phyloP scores from a whole-genome alignment of 139 green algal species.

The Chlamydomonas applanata region DNA sequence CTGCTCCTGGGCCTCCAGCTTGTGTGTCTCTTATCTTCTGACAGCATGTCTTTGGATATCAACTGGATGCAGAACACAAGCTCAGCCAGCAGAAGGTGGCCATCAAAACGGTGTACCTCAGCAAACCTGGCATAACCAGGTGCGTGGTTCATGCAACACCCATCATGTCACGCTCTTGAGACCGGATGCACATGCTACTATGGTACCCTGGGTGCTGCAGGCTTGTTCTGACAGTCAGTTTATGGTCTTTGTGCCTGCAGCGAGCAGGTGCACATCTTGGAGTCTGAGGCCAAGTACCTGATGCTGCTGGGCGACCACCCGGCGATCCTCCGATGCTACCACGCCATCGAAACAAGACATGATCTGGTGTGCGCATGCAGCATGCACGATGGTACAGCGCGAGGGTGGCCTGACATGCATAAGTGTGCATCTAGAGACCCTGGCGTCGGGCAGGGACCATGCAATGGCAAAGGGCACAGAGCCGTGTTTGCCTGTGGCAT shows the following conservation, averaged over 20 bases:
- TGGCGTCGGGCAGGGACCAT: too few species aligned
- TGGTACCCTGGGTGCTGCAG: too few species aligned
- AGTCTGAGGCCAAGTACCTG: conserved; percentile 31
- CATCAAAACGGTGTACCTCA: conserved; percentile 48
- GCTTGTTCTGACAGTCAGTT: neutral
- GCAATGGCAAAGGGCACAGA: neutral
- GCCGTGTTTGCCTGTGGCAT: too few species aligned
- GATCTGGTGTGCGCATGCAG: conserved; percentile 31
- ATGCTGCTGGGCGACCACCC: conserved; percentile 40
- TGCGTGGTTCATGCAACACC: too few species aligned
- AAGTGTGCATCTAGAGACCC: too few species aligned
- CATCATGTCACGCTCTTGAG: neutral
- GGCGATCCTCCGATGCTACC: conserved; percentile 30
- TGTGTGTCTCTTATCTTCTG: too few species aligned
- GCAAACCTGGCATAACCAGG: conserved; percentile 27
- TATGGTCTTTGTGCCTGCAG: too few species aligned
- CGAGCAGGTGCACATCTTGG: conserved; percentile 26
- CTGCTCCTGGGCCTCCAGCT: too few species aligned
- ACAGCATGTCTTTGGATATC: too few species aligned
- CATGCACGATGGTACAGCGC: neutral
- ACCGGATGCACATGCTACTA: neutral
- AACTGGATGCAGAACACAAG: conserved; percentile 21
- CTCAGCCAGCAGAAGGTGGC: conserved; percentile 9
- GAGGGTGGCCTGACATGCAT: too few species aligned
- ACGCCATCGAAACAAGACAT: conserved; percentile 38